Evolutionary conservation across 2,329 filamentous ascomycete species (phyloP), one percentile per base, ranked within the genome.

Genomic region (Stemphylium lycopersici): DNA sequence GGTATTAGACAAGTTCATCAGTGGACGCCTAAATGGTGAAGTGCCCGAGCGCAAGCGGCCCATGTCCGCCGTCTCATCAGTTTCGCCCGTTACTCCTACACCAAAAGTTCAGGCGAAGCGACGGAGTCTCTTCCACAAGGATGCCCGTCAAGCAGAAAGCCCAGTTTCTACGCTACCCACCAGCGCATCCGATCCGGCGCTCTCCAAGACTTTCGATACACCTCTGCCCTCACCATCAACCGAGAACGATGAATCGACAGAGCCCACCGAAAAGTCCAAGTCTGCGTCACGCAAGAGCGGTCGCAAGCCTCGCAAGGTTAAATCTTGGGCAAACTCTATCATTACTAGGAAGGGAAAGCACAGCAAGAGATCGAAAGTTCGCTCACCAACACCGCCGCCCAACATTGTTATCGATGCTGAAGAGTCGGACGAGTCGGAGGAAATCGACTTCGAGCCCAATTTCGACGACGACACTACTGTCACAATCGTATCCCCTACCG

Each of bases 281-380:
- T 47, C 58, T 7, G 51, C 60, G 13, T 56, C 60, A 58, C 83
- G 87, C 69, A 92, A 90, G 77, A 90, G 55, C 3, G 60, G 52
- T 39, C 66, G 65, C 24, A 75, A 68, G 37, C 75, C 75, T 68
- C 91, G 90, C 75, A 92, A 90, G 72, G 90, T 93, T 54, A 91
- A 90, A 68, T 83, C 83, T 3, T 89, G 87, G 87, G 85, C 86
- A 15, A 87, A 86, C 29, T 84, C 86, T 2, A 88, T 90, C 52
- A 78, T 91, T 6, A 84, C 85, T 13, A 80, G 84, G 4, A 89
- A 87, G 60, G 77, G 82, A 0, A 88, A 80, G 15, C 79, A 80
- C 13, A 69, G 75, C 59, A 78, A 80, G 61, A 78, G 79, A 68
- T 70, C 76, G 68, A 74, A 82, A 76, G 58, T 59, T 32, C 61